Evolutionary conservation across 306 rosid genomes (phyloP), one percentile per base, ranked within the genome.

Genomic region (Spatholobus suberectus): DNA sequence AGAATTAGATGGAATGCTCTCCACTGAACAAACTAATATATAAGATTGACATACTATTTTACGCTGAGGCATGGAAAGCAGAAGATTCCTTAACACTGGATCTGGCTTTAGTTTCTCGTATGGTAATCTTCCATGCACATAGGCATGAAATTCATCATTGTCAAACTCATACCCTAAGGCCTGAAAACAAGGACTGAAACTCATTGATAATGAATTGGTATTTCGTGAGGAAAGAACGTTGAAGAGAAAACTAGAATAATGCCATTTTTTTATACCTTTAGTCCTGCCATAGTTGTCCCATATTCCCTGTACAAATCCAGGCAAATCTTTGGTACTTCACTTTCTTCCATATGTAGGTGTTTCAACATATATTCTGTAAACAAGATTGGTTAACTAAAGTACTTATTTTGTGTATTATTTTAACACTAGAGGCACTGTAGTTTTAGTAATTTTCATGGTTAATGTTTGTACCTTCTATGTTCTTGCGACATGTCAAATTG

Each of bases 231-330:
- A 32, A 13, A 52, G 75, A 29, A 29, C 66, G 38, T 37, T 52
- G 41, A 73, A 75, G 46, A 27, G 38, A 43, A 55, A 38, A 67
- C 0, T 5, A 41, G 6, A 17, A 20, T 14, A 66, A 65, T 34
- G 10, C 24, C 14, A 57, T 29, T 13, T 67, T 8, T 46, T 65
- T 75, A 8, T 66, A 89, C 94, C 91, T 89, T 90, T 24, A 87
- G 80, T 57, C 94, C 92, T 5, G 94, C 92, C 92, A 90, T 87
- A 37, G 94, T 90, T 59, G 92, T 90, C 54, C 94, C 94, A 44
- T 85, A 70, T 52, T 89, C 90, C 66, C 66, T 34, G 68, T 90
- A 89, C 69, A 90, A 61, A 6, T 88, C 88, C 47, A 88, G 54
- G 87, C 94, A 90, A 87, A 89, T 79, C 70, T 73, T 75, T 58